These are phyloP conservation scores for Sistotremastrum niveocremeum DNA, from an alignment of 768 basidiomycete genomes.

Conservation along the genomic window DNA sequence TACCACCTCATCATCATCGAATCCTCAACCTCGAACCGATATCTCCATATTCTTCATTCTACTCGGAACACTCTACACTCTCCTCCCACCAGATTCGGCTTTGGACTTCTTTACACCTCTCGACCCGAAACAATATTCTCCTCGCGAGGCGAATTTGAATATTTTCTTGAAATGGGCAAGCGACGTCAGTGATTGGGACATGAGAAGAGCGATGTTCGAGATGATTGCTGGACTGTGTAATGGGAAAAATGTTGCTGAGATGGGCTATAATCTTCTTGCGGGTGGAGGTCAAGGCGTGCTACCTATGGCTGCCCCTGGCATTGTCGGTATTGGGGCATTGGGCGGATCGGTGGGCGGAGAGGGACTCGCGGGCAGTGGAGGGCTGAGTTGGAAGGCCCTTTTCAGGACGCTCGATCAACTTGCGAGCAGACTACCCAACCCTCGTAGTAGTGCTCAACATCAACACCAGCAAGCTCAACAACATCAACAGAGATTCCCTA, in stretches of 20 bases:
- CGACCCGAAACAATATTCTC: slow-evolving; percentile 3
- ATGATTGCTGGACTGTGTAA: slow-evolving; percentile 79
- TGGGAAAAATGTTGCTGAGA: slow-evolving; percentile 73
- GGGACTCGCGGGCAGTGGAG: slow-evolving; percentile 31
- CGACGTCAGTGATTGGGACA: slow-evolving; percentile 53
- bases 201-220: slow-evolving; percentile 73
- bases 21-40: slow-evolving; percentile 54
- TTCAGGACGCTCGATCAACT: slow-evolving; percentile 68
- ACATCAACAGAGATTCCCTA: slow-evolving; percentile 12
- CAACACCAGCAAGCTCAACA: slow-evolving; percentile 26
- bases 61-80: slow-evolving; percentile 67
- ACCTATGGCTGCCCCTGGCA: too few species aligned
- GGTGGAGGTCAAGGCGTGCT: slow-evolving; percentile 30
- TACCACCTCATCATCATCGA: slow-evolving; percentile 14
- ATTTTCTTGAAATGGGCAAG: slow-evolving; percentile 86
- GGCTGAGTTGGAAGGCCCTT: slow-evolving; percentile 67
- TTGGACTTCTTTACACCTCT: slow-evolving; percentile 79
- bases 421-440: slow-evolving; percentile 38
- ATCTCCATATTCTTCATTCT: slow-evolving; percentile 75
- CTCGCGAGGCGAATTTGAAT: slow-evolving; percentile 51
- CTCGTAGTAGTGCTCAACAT: slow-evolving; percentile 28
- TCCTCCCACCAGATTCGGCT: slow-evolving; percentile 60
- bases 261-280: slow-evolving; percentile 81
- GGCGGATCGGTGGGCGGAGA: slow-evolving; percentile 55
- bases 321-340: too few species aligned